These are phyloP conservation scores for Trichosporon asahii DNA, from an alignment of 1,284 basidiomycete genomes.

Conservation along the genomic window DNA sequence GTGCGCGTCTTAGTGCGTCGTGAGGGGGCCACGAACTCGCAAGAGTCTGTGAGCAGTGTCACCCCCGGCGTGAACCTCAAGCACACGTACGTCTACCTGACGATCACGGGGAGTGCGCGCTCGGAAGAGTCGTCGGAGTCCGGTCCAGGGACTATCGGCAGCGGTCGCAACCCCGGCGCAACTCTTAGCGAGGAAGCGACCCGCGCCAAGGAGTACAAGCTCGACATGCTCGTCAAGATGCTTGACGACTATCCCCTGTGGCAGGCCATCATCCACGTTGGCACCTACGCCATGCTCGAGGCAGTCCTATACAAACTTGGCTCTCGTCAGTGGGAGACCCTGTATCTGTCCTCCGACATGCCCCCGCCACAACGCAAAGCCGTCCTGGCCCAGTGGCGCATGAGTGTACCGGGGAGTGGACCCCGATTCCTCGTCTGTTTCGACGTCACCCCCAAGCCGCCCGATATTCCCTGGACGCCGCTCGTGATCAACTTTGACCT, in stretches of 20 bases:
- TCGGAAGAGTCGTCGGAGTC: slow-evolving; percentile 60
- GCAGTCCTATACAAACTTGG: slow-evolving; percentile 85
- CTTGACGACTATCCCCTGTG: slow-evolving; percentile 70
- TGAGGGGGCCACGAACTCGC: slow-evolving; percentile 66
- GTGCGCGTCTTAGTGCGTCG: slow-evolving; percentile 92
- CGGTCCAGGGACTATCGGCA: slow-evolving; percentile 84
- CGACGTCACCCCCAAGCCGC: slow-evolving; percentile 82
- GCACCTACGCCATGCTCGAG: slow-evolving; percentile 77
- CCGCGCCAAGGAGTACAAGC: slow-evolving; percentile 92
- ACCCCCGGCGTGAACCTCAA: slow-evolving; percentile 66
- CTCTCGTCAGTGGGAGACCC: slow-evolving; percentile 74
- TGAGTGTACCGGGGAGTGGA: slow-evolving; percentile 38
- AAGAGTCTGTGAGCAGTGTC: slow-evolving; percentile 50
- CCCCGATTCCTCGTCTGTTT: slow-evolving; percentile 75
- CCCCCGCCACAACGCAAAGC: slow-evolving; percentile 62
- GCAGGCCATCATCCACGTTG: slow-evolving; percentile 85
- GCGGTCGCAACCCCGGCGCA: slow-evolving; percentile 60
- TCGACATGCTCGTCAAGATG: slow-evolving; percentile 89
- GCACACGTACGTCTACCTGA: slow-evolving; percentile 88
- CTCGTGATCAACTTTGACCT: slow-evolving; percentile 92
- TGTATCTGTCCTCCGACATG: slow-evolving; percentile 72
- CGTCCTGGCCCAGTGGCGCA: slow-evolving; percentile 58
- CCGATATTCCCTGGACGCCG: slow-evolving; percentile 83
- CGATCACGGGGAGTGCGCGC: slow-evolving; percentile 76
- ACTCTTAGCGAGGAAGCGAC: slow-evolving; percentile 68